Base-by-base conservation (phyloP, 1,139 yeast genomes). In the Pichia sp. region DNA sequence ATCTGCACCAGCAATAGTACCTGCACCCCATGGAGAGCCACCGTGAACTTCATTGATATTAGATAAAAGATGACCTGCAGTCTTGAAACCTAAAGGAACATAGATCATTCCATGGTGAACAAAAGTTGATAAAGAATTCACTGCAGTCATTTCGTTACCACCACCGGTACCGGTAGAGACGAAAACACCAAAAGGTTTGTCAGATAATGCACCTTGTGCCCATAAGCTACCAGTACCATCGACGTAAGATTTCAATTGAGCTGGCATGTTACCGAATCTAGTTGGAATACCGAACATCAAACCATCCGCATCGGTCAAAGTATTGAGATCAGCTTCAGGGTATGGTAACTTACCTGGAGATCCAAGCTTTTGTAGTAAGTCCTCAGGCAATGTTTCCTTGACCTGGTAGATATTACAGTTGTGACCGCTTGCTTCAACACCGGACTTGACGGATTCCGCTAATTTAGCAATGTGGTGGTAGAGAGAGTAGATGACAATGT, bases 21-120 rank as follows among this genome's bases (percentile, higher is more conserved):
- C 93, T 40, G 94, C 85, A 63, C 94, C 94, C 86, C 89, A 84
- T 46, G 94, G 77, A 43, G 88, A 78, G 49, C 83, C 83, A 55
- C 94, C 94, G 60, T 80, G 91, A 44, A 76, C 74, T 66, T 82
- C 86, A 11, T 68, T 71, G 46, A 83, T 61, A 64, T 73, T 72
- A 45, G 82, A 63, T 51, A 79, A 58, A 51, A 71, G 70, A 30
- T 73, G 69, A 66, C 78, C 77, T 30, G 72, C 68, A 52, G 71
- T 64, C 53, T 74, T 77, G 68, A 80, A 84, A 54, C 94, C 94
- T 52, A 84, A 70, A 54, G 94, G 94, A 41, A 84, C 80, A 59
- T 58, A 84, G 49, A 79, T 73, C 59, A 84, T 71, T 52, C 91
- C 91, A 55, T 83, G 93, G 61, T 84, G 94, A 45, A 74, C 71